Evolutionary conservation across 805 yeast species (phyloP).

Genomic region (Cyberlindnera xylosilytica): DNA sequence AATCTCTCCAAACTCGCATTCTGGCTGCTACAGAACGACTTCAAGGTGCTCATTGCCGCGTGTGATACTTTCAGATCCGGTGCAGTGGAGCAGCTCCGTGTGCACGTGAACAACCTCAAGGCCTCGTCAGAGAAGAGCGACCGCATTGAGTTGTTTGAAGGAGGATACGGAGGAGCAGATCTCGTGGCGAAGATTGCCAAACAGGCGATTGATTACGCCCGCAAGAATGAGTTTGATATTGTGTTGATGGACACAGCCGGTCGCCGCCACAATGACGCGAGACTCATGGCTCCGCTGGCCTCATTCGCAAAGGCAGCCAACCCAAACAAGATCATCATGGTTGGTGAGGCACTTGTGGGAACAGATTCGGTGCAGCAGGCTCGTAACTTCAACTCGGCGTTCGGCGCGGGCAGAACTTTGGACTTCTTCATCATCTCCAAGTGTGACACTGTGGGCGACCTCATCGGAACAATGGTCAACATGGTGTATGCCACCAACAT

Average conservation of each 20-base stretch:
- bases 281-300: conserved; percentile 92
- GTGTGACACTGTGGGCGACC: conserved; percentile 96
- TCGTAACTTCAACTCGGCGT: conserved; percentile 85
- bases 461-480: conserved; percentile 95
- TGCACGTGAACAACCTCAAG: conserved; percentile 82
- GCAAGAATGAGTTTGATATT: conserved; percentile 68
- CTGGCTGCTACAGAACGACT: conserved; percentile 89
- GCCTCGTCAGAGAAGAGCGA: conserved; percentile 56
- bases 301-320: conserved; percentile 93
- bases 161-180: conserved; percentile 96
- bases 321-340: conserved; percentile 97
- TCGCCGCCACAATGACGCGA: conserved; percentile 90
- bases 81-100: conserved; percentile 96
- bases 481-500: conserved; percentile 96
- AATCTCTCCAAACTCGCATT: conserved; percentile 91
- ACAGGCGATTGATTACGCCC: conserved; percentile 81
- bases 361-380: conserved; percentile 97
- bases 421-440: conserved; percentile 92
- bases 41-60: conserved; percentile 86
- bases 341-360: conserved; percentile 96
- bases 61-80: conserved; percentile 98
- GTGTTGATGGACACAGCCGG: conserved; percentile 97
- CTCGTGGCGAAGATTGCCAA: conserved; percentile 89
- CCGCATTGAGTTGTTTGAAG: conserved; percentile 71
- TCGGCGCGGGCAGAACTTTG: conserved; percentile 74